Conservation (phyloP, 805 yeast species). For the Ogataea kodamae region DNA sequence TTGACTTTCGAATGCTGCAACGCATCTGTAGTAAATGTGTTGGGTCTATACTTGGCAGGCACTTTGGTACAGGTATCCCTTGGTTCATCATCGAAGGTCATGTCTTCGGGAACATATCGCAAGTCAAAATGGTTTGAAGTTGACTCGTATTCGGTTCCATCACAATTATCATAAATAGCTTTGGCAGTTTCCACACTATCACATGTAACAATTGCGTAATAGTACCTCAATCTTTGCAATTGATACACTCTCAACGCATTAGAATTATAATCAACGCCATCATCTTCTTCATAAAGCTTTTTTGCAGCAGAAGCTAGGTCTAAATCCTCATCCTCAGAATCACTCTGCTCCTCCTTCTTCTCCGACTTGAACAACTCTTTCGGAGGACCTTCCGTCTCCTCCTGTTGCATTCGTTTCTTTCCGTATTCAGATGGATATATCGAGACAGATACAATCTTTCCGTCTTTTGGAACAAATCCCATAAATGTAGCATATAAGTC, state of each 20-base stretch:
- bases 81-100: slow-evolving; percentile 78
- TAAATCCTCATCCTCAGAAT: slow-evolving; percentile 36
- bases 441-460: slow-evolving; percentile 61
- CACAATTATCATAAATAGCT: slow-evolving; percentile 78
- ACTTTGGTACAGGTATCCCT: slow-evolving; percentile 68
- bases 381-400: slow-evolving; percentile 91
- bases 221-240: slow-evolving; percentile 86
- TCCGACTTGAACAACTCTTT: slow-evolving; percentile 65
- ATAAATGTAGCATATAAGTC: slow-evolving; percentile 87
- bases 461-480: slow-evolving; percentile 77
- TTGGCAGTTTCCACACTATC: slow-evolving; percentile 70
- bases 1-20: slow-evolving; percentile 94
- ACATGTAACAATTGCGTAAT: slow-evolving; percentile 86
- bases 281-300: slow-evolving; percentile 73
- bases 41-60: slow-evolving; percentile 79
- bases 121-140: slow-evolving; percentile 93
- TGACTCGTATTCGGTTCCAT: slow-evolving; percentile 93
- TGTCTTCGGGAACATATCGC: slow-evolving; percentile 88
- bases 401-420: slow-evolving; percentile 83
- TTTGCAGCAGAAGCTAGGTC: slow-evolving; percentile 60
- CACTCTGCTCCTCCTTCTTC: slow-evolving; percentile 35
- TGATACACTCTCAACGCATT: slow-evolving; percentile 85
- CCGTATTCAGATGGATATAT: slow-evolving; percentile 92
- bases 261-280: slow-evolving; percentile 79
- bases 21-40: slow-evolving; percentile 85